phyloP scores from a whole-genome alignment of 129 eudicot genomes.

The sunflower (Helianthus annuus) region HanXRQr2.0-SUNRISE NC_035438.2:15913729-15914228 shows the following conservation, averaged over 20 bases:
- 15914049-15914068: constrained; percentile 86
- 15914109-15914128: constrained; percentile 82
- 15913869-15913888: constrained; percentile 94
- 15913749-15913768: background rate
- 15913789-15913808: constrained; percentile 46
- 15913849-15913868: constrained; percentile 66
- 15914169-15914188: constrained; percentile 79
- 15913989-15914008: constrained; percentile 54
- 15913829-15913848: constrained; percentile 78
- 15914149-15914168: constrained; percentile 69
- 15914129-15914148: constrained; percentile 83
- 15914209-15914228: constrained; percentile 74
- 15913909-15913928: constrained; percentile 88
- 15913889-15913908: constrained; percentile 95
- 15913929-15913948: constrained; percentile 97
- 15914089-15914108: constrained; percentile 89
- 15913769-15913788: constrained; percentile 5
- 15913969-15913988: constrained; percentile 79
- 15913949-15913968: constrained; percentile 76
- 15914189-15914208: constrained; percentile 77
- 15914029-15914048: constrained; percentile 70
- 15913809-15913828: constrained; percentile 90
- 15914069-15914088: constrained; percentile 78
- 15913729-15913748: constrained; percentile 16
- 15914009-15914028: constrained; percentile 57